phyloP scores from a whole-genome alignment of 139 green algal genomes.

The Chlorella sp. region DNA sequence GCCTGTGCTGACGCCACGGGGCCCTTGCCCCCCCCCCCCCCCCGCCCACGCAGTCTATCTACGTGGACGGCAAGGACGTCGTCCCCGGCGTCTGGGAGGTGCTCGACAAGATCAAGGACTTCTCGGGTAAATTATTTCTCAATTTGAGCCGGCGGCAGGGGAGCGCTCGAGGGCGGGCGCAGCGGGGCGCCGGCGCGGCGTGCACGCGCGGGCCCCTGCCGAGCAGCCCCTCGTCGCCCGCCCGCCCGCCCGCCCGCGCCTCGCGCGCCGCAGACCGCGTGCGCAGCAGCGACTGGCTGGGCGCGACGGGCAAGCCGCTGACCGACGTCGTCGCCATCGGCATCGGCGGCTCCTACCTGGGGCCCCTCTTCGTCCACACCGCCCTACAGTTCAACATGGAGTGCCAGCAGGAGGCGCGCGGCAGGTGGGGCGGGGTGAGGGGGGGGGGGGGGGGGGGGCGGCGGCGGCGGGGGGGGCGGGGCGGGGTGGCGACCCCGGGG shows the following conservation, averaged over 20 bases:
- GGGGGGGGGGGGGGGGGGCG: background rate
- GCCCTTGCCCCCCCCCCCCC: too few species aligned
- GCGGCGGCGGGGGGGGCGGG: too few species aligned
- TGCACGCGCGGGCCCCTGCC: too few species aligned
- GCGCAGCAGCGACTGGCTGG: conserved; percentile 83
- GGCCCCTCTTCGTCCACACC: conserved; percentile 98
- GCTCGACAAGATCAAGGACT: conserved; percentile 98
- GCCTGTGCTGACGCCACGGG: too few species aligned
- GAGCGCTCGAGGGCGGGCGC: too few species aligned
- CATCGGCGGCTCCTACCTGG: conserved; percentile 98
- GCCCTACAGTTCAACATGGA: conserved; percentile 76
- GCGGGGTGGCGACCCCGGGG: too few species aligned
- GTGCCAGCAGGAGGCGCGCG: conserved; percentile 21
- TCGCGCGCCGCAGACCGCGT: conserved; percentile 35
- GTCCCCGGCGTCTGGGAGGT: conserved; percentile 96
- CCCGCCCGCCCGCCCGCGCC: too few species aligned
- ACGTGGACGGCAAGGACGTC: conserved; percentile 66
- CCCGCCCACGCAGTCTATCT: background rate
- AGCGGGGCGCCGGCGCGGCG: too few species aligned
- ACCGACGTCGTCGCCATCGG: conserved; percentile 96
- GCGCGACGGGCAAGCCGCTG: conserved; percentile 93
- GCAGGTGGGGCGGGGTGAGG: background rate
- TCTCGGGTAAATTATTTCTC: too few species aligned
- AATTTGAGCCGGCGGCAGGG: too few species aligned
- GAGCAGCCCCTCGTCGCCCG: too few species aligned